phyloP scores from a whole-genome alignment of 352 stramenopile species.

The Globisporangium middletonii region DNA sequence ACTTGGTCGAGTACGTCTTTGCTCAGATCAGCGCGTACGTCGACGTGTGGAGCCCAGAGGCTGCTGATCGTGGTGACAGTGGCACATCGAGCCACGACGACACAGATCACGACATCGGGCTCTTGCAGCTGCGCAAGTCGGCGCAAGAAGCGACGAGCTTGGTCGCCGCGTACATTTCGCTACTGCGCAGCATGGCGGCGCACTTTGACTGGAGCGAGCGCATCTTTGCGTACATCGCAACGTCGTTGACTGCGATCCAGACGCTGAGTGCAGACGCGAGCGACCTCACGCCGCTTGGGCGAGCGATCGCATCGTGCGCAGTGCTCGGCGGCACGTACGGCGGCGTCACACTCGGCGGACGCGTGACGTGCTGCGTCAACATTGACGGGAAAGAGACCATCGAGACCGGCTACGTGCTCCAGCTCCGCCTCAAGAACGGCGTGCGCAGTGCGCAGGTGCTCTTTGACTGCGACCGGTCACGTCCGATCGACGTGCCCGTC shows the following conservation, averaged over 20 bases:
- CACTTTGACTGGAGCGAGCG: constrained; percentile 26
- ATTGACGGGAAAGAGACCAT: constrained; percentile 71
- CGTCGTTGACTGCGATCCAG: constrained; percentile 9
- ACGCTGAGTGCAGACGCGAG: background rate
- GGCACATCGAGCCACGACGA: background rate
- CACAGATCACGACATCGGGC: background rate
- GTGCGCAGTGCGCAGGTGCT: constrained; percentile 45
- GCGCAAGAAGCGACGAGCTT: constrained; percentile 37
- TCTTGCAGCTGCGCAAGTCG: constrained; percentile 38
- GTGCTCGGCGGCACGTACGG: constrained; percentile 54
- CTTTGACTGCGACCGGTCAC: constrained; percentile 55
- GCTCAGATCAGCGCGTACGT: constrained; percentile 20
- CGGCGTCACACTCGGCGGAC: constrained; percentile 40
- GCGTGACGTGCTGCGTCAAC: constrained; percentile 68
- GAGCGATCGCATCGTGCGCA: constrained; percentile 32
- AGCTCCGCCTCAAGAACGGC: constrained; percentile 36
- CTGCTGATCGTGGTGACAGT: background rate
- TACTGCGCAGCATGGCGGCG: constrained; percentile 30
- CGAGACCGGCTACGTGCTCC: constrained; percentile 59
- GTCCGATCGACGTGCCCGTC: constrained; percentile 49
- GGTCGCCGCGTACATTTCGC: constrained; percentile 34
- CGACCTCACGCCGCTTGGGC: constrained; percentile 10
- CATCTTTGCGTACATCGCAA: constrained; percentile 23
- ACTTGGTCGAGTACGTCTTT: constrained; percentile 41
- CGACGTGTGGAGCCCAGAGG: constrained; percentile 35